Conservation (phyloP, 495 filamentous ascomycete species). For the Neurospora sp. region DNA sequence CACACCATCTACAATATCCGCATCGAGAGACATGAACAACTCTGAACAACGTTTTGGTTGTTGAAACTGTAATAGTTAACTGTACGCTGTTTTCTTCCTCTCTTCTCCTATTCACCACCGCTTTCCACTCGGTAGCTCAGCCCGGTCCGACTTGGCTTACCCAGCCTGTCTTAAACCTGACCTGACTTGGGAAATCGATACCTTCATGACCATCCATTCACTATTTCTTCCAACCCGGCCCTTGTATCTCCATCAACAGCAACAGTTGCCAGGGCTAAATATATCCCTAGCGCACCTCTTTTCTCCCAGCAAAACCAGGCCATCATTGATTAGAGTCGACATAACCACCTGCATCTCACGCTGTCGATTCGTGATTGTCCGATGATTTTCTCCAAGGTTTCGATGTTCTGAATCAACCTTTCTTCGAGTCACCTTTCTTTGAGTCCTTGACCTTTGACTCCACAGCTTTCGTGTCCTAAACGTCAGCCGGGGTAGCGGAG, state of each 20-base stretch:
- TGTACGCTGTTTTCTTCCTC: not conserved
- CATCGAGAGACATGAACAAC: no score
- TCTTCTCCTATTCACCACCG: not conserved
- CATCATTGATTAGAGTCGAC: not conserved
- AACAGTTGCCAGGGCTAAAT: not conserved
- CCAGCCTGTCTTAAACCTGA: not conserved
- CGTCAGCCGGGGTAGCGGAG: conserved; percentile 39
- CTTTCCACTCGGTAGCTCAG: not conserved
- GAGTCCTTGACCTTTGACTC: not conserved
- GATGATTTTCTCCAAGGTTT: not conserved
- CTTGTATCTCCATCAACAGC: not conserved
- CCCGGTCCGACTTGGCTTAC: not conserved
- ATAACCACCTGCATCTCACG: not conserved
- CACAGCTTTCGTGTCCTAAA: conserved; percentile 20
- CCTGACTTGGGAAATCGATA: not conserved
- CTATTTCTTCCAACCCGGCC: not conserved
- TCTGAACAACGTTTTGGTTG: not conserved
- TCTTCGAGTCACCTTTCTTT: not conserved
- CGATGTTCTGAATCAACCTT: not conserved
- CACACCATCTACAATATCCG: no score
- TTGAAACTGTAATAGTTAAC: not conserved
- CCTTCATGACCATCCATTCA: no score
- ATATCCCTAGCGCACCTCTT: not conserved
- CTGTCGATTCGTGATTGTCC: not conserved
- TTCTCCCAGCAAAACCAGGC: not conserved